phyloP scores from a whole-genome alignment of 2,329 filamentous ascomycete species.

The Penicillium oxalicum region DNA sequence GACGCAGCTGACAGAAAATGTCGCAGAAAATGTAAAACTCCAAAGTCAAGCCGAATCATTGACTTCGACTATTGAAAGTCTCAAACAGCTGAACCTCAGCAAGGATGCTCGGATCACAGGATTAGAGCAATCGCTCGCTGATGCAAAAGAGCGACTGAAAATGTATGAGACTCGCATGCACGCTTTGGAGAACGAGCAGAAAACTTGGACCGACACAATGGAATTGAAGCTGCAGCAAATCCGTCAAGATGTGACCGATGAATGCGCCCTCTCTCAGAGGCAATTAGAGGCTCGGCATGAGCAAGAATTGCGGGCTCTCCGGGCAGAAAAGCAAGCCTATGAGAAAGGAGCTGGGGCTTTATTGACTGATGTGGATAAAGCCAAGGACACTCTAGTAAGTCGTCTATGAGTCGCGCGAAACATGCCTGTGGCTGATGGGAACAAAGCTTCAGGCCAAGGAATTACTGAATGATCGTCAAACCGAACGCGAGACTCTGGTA shows the following conservation, averaged over 20 bases:
- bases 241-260: conserved; percentile 28
- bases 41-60: conserved; percentile 22
- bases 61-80: conserved; percentile 12
- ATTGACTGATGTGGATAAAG: conserved; percentile 16
- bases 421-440: conserved; percentile 8
- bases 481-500: conserved; percentile 18
- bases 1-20: conserved; percentile 20
- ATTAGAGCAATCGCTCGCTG: conserved; percentile 16
- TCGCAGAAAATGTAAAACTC: conserved; percentile 21
- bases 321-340: conserved; percentile 22
- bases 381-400: conserved; percentile 24
- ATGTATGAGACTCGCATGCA: conserved; percentile 13
- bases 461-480: conserved; percentile 7
- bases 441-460: conserved; percentile 17
- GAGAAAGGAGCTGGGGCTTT: conserved; percentile 15
- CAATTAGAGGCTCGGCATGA: conserved; percentile 29
- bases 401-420: too few species aligned
- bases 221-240: conserved; percentile 21
- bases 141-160: conserved; percentile 13
- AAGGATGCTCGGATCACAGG: conserved; percentile 18
- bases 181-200: conserved; percentile 20
- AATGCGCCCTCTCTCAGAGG: conserved; percentile 23
- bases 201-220: conserved; percentile 17
- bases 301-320: conserved; percentile 22
- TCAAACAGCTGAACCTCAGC: conserved; percentile 12